Evolutionary conservation across 139 green algal genomes (phyloP).

Genomic region (Chlamydomonas schloesseri): DNA sequence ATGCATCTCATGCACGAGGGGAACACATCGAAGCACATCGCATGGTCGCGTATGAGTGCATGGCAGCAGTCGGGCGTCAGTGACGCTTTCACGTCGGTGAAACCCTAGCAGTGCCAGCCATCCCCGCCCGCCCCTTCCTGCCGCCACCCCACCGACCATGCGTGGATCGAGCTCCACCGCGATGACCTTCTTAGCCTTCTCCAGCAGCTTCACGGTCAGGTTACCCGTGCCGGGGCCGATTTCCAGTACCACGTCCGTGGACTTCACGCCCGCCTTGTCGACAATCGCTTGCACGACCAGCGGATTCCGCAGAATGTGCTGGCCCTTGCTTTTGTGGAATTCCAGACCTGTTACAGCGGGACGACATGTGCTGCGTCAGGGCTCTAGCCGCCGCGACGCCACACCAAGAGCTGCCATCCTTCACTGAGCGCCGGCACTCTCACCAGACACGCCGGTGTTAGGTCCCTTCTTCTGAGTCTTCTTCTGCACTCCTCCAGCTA

Average conservation of each 20-base stretch:
- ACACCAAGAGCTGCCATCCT: neutral
- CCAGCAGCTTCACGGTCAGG: constrained; percentile 97
- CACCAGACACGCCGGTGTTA: constrained; percentile 75
- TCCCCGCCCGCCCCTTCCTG: neutral
- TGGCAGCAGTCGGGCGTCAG: too few relatives aligned
- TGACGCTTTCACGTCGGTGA: too few relatives aligned
- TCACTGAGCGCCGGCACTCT: neutral
- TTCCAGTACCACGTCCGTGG: constrained; percentile 97
- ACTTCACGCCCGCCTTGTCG: constrained; percentile 96
- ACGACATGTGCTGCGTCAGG: neutral
- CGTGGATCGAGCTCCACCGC: constrained; percentile 96
- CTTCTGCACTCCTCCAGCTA: constrained; percentile 83
- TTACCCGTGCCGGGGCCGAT: constrained; percentile 98
- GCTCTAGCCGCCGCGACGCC: too few relatives aligned
- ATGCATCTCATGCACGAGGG: too few relatives aligned
- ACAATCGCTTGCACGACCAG: constrained; percentile 92
- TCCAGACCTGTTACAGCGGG: constrained; percentile 85
- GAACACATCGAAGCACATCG: too few relatives aligned
- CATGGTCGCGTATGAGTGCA: too few relatives aligned
- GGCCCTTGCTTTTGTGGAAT: constrained; percentile 98
- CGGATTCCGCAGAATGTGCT: constrained; percentile 99
- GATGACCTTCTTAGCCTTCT: constrained; percentile 95
- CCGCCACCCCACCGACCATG: constrained; percentile 85
- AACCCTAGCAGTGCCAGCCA: too few relatives aligned
- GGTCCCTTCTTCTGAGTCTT: constrained; percentile 74